Percentiles rank a stretch among this genome's conserved stretches.
Conservation (phyloP, 139 green algal species). For the Mesostigma viride region DNA sequence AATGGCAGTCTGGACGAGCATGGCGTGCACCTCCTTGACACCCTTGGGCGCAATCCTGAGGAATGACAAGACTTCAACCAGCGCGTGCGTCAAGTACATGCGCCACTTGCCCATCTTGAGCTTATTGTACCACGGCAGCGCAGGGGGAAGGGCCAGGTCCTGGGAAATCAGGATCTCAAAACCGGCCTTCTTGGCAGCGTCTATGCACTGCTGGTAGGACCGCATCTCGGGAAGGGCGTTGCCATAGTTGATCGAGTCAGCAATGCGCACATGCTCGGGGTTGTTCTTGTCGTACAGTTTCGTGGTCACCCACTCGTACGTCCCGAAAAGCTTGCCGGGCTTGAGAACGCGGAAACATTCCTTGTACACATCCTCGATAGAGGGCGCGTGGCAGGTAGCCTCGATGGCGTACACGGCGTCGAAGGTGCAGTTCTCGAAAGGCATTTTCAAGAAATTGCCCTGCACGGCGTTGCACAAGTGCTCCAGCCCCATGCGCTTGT, state of each 20-base stretch:
- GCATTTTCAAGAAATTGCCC: slow-evolving; percentile 91
- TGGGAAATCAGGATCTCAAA: slow-evolving; percentile 42
- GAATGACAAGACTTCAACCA: slow-evolving; percentile 55
- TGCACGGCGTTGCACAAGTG: slow-evolving; percentile 65
- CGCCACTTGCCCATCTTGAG: slow-evolving; percentile 33
- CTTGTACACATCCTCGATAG: slow-evolving; percentile 72
- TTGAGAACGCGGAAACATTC: slow-evolving; percentile 78
- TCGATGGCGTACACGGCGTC: slow-evolving; percentile 43
- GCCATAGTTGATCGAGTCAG: slow-evolving; percentile 93
- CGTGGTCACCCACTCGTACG: slow-evolving; percentile 95
- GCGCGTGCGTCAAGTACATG: slow-evolving; percentile 52
- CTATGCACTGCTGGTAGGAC: slow-evolving; percentile 65
- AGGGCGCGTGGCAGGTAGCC: slow-evolving; percentile 86
- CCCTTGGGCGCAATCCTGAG: slow-evolving; percentile 67
- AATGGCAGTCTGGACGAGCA: slow-evolving; percentile 72
- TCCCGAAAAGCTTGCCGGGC: slow-evolving; percentile 71
- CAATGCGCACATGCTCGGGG: slow-evolving; percentile 69
- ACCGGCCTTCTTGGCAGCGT: slow-evolving; percentile 59
- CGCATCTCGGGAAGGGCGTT: slow-evolving; percentile 93
- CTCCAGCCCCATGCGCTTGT: slow-evolving; percentile 46
- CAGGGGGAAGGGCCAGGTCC: slow-evolving; percentile 48
- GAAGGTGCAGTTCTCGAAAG: slow-evolving; percentile 70
- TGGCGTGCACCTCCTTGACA: slow-evolving; percentile 79
- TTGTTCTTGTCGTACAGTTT: slow-evolving; percentile 69
- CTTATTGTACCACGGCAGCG: slow-evolving; percentile 41